Percentiles rank a stretch among this genome's conserved stretches.
phyloP scores from a whole-genome alignment of 495 filamentous ascomycete genomes.

The Aspergillus steynii region DNA sequence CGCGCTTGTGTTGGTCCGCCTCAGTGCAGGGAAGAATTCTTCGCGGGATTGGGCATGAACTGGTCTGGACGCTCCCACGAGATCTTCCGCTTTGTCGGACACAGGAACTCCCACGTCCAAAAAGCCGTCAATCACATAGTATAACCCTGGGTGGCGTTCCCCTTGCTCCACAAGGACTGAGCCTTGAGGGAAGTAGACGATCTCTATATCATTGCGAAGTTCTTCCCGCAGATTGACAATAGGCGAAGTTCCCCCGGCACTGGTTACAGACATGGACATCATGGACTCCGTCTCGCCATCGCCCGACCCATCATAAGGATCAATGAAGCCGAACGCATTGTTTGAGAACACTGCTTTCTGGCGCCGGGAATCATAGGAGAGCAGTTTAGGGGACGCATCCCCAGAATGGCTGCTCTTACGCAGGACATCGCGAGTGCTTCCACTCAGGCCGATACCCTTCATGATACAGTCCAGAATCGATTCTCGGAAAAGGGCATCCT shows the following conservation, averaged over 20 bases:
- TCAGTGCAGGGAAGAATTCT: slow-evolving; percentile 50
- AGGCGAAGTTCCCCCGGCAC: slow-evolving; percentile 54
- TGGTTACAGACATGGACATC: slow-evolving; percentile 63
- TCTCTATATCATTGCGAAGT: slow-evolving; percentile 89
- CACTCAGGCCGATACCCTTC: slow-evolving; percentile 83
- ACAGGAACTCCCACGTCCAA: slow-evolving; percentile 82
- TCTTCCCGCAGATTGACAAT: slow-evolving; percentile 65
- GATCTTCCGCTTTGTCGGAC: slow-evolving; percentile 51
- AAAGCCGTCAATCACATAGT: slow-evolving; percentile 98
- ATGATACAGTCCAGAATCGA: slow-evolving; percentile 94
- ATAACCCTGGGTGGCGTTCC: slow-evolving; percentile 91
- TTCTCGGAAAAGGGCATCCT: slow-evolving; percentile 83
- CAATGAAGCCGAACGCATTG: slow-evolving; percentile 94
- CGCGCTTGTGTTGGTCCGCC: slow-evolving; percentile 48
- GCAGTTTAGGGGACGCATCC: slow-evolving; percentile 79
- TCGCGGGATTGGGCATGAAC: slow-evolving; percentile 33
- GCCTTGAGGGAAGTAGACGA: slow-evolving; percentile 93
- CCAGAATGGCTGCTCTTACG: slow-evolving; percentile 65
- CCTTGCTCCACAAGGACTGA: slow-evolving; percentile 97
- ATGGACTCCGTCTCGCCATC: slow-evolving; percentile 89
- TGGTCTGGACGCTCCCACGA: slow-evolving; percentile 37
- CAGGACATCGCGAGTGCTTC: slow-evolving; percentile 57
- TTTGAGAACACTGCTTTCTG: slow-evolving; percentile 83
- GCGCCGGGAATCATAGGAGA: slow-evolving; percentile 80
- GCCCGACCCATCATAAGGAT: slow-evolving; percentile 76